A percentile compares a stretch with the other conserved stretches of the same genome.
Evolutionary conservation across 129 eudicot genomes (phyloP).

Genomic region (Artemisia argyi): DNA sequence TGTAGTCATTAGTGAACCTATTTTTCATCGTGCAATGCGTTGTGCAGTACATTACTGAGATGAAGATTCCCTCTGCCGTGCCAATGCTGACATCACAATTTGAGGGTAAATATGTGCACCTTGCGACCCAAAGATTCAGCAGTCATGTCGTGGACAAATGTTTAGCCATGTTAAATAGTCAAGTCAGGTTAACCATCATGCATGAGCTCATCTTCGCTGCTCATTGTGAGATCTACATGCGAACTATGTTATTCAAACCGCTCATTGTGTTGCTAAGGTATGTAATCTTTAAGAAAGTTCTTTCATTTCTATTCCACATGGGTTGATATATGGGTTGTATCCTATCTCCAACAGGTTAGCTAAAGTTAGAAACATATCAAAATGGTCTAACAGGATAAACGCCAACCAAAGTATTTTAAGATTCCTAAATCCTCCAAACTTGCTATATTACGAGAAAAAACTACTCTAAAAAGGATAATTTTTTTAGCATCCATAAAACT

Average conservation of each 20-base stretch:
- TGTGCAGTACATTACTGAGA: conserved; percentile 76
- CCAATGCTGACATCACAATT: conserved; percentile 9
- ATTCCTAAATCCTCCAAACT: too few relatives aligned
- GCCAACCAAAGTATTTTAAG: too few relatives aligned
- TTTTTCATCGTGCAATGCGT: conserved; percentile 33
- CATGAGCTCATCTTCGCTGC: conserved; percentile 60
- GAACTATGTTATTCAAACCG: conserved; percentile 75
- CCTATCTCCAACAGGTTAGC: too few relatives aligned
- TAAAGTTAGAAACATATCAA: too few relatives aligned
- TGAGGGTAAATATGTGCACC: conserved; percentile 17
- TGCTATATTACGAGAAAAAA: too few relatives aligned
- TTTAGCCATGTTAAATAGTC: conserved; percentile 44
- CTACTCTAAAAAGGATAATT: too few relatives aligned
- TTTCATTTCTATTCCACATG: too few relatives aligned
- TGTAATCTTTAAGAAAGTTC: conserved; percentile 25
- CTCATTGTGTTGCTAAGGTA: conserved; percentile 71
- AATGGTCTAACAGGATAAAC: too few relatives aligned
- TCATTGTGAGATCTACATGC: conserved; percentile 83
- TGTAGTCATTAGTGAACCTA: background rate
- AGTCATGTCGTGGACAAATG: conserved; percentile 55
- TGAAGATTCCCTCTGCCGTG: conserved; percentile 54
- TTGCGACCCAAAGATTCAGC: conserved; percentile 12
- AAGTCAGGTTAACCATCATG: conserved; percentile 51
- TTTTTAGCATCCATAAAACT: too few relatives aligned
- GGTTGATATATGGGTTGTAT: background rate